Evolutionary conservation across 441 rosid species (phyloP), one percentile per base, ranked within the genome.

Genomic region (Kokia cookei): DNA sequence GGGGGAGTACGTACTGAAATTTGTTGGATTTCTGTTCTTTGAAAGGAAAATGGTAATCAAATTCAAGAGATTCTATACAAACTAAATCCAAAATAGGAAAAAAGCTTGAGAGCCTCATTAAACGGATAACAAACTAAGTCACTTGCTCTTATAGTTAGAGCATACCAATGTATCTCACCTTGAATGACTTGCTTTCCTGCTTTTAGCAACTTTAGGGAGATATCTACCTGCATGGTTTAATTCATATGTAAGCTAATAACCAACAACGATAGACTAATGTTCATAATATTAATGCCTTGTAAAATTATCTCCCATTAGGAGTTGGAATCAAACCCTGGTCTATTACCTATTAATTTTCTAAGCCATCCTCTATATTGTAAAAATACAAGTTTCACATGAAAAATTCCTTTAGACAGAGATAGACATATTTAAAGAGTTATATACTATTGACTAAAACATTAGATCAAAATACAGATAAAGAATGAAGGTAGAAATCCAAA

Each of bases 181-280:
- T 96, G 97, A 82, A 93, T 87, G 67, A 96, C 96, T 75, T 96
- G 97, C 82, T 96, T 93, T 78, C 97, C 97, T 27, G 90, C 93
- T 86, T 88, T 89, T 17, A 93, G 88, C 84, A 96, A 85, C 86
- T 85, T 91, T 61, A 96, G 62, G 51, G 99, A 91, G 81, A 86
- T 83, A 78, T 90, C 96, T 78, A 91, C 96, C 99, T 96, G 83
- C 83, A 87, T 1, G 51, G 61, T 72, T 78, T 57, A 19, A 37
- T 70, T 32, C 61, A 51, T 17, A 42, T 12, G 43, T 35, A 12
- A 50, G 64, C 15, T 27, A 29, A 29, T 29, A 27, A 3, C 62
- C 62, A 73, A 58, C 40, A 70, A 48, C 15, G n/a, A 32, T 32
- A 26, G 13, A 26, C 15, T 45, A 58, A 35, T 22, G 19, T 19